phyloP scores from a whole-genome alignment of 495 filamentous ascomycete genomes.

The Pseudomonodictys pantanalensis region DNA sequence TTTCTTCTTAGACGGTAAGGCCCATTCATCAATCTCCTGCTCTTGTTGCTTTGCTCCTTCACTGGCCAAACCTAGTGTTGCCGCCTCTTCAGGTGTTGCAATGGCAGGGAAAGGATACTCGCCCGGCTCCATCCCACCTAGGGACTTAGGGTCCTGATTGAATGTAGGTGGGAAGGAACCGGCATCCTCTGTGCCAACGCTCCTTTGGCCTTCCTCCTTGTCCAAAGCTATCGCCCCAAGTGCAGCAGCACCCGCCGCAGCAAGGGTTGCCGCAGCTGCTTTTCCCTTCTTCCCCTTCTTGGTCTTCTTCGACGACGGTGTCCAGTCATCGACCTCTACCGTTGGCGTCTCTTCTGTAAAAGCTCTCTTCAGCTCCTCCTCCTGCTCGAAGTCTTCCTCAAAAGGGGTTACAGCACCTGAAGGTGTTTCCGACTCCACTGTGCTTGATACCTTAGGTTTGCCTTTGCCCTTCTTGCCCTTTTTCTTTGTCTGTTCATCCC shows the following conservation, averaged over 20 bases:
- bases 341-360: neutral
- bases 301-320: constrained; percentile 25
- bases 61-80: neutral
- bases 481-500: constrained; percentile 36
- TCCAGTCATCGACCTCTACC: constrained; percentile 16
- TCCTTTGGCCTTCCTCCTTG: neutral
- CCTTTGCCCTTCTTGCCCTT: constrained; percentile 30
- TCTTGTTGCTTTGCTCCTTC: neutral
- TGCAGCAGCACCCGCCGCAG: constrained; percentile 6
- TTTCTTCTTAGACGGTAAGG: constrained; percentile 30
- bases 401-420: constrained; percentile 1
- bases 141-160: constrained; percentile 1
- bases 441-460: constrained; percentile 23
- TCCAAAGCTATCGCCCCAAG: neutral
- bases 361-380: neutral
- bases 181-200: neutral
- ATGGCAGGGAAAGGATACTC: constrained; percentile 17
- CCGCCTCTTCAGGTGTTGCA: neutral
- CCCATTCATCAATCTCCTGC: constrained; percentile 6
- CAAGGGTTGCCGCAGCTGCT: neutral
- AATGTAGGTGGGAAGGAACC: constrained; percentile 7
- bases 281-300: constrained; percentile 35
- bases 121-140: neutral
- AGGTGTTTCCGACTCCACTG: neutral
- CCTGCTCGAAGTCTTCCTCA: neutral